Conservation (phyloP, 768 basidiomycete species). For the Kwoniella dendrophila region DNA sequence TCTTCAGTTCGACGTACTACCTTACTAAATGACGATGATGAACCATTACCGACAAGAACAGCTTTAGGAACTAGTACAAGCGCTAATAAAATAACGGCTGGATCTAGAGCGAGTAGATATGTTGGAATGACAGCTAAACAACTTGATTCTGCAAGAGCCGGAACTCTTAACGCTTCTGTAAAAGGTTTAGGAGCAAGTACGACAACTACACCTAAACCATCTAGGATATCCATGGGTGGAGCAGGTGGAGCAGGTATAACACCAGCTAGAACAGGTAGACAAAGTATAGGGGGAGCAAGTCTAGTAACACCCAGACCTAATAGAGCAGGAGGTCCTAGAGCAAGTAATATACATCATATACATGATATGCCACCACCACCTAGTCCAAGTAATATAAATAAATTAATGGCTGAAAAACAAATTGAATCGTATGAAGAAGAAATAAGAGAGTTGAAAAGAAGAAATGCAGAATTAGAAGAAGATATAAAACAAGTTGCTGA, state of each 20-base stretch:
- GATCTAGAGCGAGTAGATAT: slow-evolving; percentile 82
- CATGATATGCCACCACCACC: slow-evolving; percentile 54
- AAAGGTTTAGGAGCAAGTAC: slow-evolving; percentile 29
- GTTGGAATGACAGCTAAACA: slow-evolving; percentile 81
- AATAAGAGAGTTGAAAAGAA: slow-evolving; percentile 63
- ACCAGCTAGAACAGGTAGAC: slow-evolving; percentile 24
- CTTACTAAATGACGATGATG: slow-evolving; percentile 19
- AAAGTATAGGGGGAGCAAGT: slow-evolving; percentile 29
- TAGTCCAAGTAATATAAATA: slow-evolving; percentile 56
- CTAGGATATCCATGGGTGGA: slow-evolving; percentile 41
- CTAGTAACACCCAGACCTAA: slow-evolving; percentile 26
- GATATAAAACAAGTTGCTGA: slow-evolving; percentile 57
- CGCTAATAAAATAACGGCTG: slow-evolving; percentile 67
- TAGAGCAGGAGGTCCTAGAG: slow-evolving; percentile 27
- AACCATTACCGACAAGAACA: slow-evolving; percentile 25
- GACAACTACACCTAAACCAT: slow-evolving; percentile 44
- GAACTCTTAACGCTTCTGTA: slow-evolving; percentile 34
- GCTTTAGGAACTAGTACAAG: slow-evolving; percentile 41
- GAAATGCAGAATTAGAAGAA: slow-evolving; percentile 49
- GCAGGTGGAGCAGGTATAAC: slow-evolving; percentile 23
- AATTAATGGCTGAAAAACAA: slow-evolving; percentile 27
- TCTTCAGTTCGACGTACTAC: slow-evolving; percentile 10
- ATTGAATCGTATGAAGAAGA: slow-evolving; percentile 68
- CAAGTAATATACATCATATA: slow-evolving; percentile 38
- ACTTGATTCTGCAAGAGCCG: slow-evolving; percentile 60